Conservation (phyloP, 2,329 filamentous ascomycete genomes). For the Blastomyces emzantsi region DNA sequence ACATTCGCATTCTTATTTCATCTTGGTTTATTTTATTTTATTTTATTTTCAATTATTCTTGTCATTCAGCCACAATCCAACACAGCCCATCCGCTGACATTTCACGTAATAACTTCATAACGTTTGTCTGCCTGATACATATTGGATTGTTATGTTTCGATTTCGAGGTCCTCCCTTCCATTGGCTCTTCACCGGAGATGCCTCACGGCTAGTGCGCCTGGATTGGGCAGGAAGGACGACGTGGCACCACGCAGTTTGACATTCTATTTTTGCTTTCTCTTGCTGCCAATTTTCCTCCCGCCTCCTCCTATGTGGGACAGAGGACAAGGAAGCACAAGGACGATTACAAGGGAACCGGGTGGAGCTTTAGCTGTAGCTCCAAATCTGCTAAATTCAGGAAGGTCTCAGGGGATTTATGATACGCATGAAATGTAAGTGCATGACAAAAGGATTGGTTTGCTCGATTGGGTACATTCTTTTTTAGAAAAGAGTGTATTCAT, state of each 20-base stretch:
- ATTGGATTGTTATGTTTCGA: background rate
- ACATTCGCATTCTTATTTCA: background rate
- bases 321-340: background rate
- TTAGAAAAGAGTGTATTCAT: background rate
- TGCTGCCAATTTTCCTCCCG: background rate
- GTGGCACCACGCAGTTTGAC: conserved; percentile 11
- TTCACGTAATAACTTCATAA: background rate
- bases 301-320: conserved; percentile 2
- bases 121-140: background rate
- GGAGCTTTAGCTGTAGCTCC: background rate
- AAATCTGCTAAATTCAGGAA: background rate
- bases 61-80: conserved; percentile 4
- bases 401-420: background rate
- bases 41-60: background rate
- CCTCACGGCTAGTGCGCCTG: conserved; percentile 1
- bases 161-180: background rate
- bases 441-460: background rate
- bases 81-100: background rate
- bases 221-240: conserved; percentile 10
- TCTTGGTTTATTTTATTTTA: background rate
- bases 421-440: background rate
- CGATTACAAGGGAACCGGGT: background rate
- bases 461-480: background rate
- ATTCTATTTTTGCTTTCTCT: background rate
- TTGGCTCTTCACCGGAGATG: background rate